Percentiles rank a stretch among this genome's conserved stretches.
Evolutionary conservation across 305 asterid species (phyloP).

Genomic region (Solanum hybrid): DNA sequence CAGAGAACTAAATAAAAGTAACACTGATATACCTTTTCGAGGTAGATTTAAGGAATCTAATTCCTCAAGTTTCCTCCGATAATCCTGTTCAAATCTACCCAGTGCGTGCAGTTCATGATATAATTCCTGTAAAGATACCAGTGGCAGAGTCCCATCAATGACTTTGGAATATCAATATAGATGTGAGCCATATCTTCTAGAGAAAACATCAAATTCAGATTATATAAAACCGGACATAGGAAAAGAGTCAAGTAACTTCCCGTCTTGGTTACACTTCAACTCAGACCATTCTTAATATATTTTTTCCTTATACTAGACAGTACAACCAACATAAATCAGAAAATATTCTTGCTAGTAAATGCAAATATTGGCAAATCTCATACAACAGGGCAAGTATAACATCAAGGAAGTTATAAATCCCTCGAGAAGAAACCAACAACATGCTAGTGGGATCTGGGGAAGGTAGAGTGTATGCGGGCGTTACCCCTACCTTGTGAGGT

Average conservation of each 20-base stretch:
- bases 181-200: neutral
- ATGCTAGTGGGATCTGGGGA: neutral
- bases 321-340: neutral
- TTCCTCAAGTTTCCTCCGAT: constrained; percentile 84
- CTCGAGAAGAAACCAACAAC: neutral
- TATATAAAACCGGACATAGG: neutral
- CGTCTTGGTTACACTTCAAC: neutral
- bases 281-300: neutral
- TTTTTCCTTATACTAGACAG: neutral
- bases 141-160: constrained; percentile 4
- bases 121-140: constrained; percentile 58
- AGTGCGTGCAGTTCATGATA: constrained; percentile 91
- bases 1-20: neutral
- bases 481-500: neutral
- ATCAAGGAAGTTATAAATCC: neutral
- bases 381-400: neutral
- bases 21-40: constrained; percentile 54
- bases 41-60: constrained; percentile 84
- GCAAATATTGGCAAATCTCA: neutral
- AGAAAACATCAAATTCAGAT: neutral
- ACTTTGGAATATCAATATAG: neutral
- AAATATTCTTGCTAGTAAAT: neutral
- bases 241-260: neutral
- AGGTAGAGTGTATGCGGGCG: neutral
- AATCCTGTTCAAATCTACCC: constrained; percentile 92